Conservation (phyloP, 2,329 filamentous ascomycete species). For the Alternaria conjuncta region DNA sequence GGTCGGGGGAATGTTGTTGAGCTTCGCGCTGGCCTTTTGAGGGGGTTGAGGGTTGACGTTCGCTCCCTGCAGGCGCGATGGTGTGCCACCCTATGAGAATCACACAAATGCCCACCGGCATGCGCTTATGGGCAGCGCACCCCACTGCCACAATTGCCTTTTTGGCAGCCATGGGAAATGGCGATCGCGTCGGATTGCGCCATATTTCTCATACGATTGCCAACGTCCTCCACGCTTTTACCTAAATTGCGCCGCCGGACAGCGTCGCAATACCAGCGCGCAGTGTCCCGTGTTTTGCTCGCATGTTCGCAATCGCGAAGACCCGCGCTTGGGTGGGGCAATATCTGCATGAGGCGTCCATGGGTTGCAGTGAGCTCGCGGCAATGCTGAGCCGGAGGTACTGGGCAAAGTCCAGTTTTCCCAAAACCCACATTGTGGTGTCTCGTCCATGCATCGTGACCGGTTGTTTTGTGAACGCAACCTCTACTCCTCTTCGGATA, state of each 20-base stretch:
- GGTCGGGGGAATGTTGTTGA: conserved; percentile 21
- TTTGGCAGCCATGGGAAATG: conserved; percentile 14
- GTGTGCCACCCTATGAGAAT: conserved; percentile 40
- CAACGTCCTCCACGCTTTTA: conserved; percentile 29
- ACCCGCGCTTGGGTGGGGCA: background rate
- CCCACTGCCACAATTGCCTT: conserved; percentile 26
- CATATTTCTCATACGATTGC: conserved; percentile 21
- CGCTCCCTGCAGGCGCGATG: conserved; percentile 29
- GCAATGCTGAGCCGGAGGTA: background rate
- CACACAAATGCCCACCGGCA: conserved; percentile 23
- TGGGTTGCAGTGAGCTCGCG: background rate
- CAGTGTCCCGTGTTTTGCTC: background rate
- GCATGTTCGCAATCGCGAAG: conserved; percentile 5
- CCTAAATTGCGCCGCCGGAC: conserved; percentile 19
- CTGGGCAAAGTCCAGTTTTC: background rate
- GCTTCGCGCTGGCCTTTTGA: conserved; percentile 17
- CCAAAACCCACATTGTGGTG: background rate
- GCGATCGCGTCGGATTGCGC: conserved; percentile 30
- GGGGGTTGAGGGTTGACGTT: conserved; percentile 28
- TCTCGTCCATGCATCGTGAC: background rate
- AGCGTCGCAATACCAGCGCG: background rate
- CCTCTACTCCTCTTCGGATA: background rate
- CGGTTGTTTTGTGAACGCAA: background rate
- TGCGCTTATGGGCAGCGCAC: conserved; percentile 25
- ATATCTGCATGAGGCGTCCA: background rate